Evolutionary conservation across 768 basidiomycete species (phyloP).

Genomic region (Cystofilobasidium macerans): DNA sequence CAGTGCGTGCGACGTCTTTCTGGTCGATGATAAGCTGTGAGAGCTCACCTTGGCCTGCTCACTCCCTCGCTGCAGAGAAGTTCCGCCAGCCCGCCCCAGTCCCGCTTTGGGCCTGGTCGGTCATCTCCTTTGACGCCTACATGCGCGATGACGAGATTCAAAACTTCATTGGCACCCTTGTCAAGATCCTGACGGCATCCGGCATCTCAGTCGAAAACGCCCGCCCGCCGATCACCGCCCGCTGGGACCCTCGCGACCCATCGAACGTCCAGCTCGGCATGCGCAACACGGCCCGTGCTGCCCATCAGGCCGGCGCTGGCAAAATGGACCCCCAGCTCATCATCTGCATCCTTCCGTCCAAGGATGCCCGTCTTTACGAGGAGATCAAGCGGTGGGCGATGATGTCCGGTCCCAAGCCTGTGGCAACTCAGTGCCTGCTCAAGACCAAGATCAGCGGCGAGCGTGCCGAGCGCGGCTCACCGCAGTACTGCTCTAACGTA

Average conservation of each 20-base stretch:
- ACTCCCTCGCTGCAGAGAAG: constrained; percentile 27
- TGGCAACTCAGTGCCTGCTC: constrained; percentile 20
- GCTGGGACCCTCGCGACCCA: background rate
- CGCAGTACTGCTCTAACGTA: constrained; percentile 18
- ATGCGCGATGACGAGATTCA: background rate
- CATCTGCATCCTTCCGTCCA: constrained; percentile 10
- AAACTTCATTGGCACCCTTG: background rate
- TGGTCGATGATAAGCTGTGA: constrained; percentile 27
- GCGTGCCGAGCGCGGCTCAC: constrained; percentile 16
- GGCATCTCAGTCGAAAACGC: background rate
- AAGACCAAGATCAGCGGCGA: constrained; percentile 1
- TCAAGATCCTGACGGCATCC: background rate
- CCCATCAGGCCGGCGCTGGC: too few relatives aligned
- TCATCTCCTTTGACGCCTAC: background rate
- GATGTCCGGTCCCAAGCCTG: constrained; percentile 5
- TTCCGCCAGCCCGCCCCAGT: background rate
- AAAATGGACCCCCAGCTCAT: constrained; percentile 18
- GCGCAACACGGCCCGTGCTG: background rate
- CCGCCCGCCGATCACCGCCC: constrained; percentile 2
- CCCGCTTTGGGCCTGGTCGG: background rate
- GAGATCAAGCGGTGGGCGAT: constrained; percentile 8
- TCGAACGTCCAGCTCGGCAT: constrained; percentile 5
- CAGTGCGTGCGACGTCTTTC: constrained; percentile 18
- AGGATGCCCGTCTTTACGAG: constrained; percentile 12
- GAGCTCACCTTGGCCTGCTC: background rate